Conservation (phyloP, 257 asterid genomes). For the Nyctanthes arbortristis region DNA sequence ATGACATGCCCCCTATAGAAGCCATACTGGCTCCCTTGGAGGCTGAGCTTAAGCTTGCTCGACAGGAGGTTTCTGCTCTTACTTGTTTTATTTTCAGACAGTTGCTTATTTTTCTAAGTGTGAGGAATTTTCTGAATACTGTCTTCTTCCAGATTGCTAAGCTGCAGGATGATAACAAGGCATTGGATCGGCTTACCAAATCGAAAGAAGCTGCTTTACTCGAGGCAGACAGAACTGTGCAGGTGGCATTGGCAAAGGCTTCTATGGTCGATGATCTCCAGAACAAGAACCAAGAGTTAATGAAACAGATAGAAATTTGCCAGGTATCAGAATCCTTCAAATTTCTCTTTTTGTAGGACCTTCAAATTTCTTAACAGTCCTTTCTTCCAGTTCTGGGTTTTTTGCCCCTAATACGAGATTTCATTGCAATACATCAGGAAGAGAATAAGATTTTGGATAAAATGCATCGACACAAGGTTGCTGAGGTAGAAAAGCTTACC, state of each 20-base stretch:
- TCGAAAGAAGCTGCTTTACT: slow-evolving; percentile 98
- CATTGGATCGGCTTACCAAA: slow-evolving; percentile 92
- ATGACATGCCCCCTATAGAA: slow-evolving; percentile 99
- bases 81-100: slow-evolving; percentile 13
- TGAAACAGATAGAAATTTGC: slow-evolving; percentile 97
- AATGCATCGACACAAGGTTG: slow-evolving; percentile 95
- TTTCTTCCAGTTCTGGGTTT: slow-evolving; percentile 8
- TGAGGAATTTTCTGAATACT: slow-evolving; percentile 17
- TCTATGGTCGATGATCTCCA: slow-evolving; percentile 99
- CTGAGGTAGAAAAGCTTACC: slow-evolving; percentile 95
- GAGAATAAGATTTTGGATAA: slow-evolving; percentile 93
- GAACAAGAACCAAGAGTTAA: slow-evolving; percentile 93
- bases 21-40: slow-evolving; percentile 96
- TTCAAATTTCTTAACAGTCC: slow-evolving; percentile 1
- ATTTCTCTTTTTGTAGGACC: slow-evolving; percentile 16
- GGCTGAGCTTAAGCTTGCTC: slow-evolving; percentile 96
- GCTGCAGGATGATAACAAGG: slow-evolving; percentile 97
- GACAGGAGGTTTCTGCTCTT: slow-evolving; percentile 72
- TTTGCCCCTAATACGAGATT: slow-evolving; percentile 8
- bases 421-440: slow-evolving; percentile 50
- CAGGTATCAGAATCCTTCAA: slow-evolving; percentile 51
- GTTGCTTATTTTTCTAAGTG: slow-evolving; percentile 16
- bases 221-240: slow-evolving; percentile 96
- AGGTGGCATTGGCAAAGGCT: slow-evolving; percentile 90
- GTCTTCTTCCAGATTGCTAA: slow-evolving; percentile 66